Percentiles rank a stretch among this genome's conserved stretches.
Evolutionary conservation across 2,329 filamentous ascomycete genomes (phyloP).

Genomic region (Aureobasidium lini): DNA sequence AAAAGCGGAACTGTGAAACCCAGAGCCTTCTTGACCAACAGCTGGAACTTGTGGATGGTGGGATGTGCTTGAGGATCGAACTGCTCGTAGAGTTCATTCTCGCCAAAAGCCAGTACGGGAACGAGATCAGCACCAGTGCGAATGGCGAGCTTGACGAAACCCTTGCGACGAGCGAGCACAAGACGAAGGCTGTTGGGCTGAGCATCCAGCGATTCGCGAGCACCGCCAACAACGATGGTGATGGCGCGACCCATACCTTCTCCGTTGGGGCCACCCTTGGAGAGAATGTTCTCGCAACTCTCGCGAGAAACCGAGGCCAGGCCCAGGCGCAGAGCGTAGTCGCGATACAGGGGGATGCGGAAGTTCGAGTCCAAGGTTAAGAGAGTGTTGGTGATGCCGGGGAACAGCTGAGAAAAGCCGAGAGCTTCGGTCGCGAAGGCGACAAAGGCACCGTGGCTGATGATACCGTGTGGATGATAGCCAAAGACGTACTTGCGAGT

Average conservation of each 20-base stretch:
- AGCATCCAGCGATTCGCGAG: conserved; percentile 84
- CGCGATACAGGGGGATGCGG: conserved; percentile 83
- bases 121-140: conserved; percentile 89
- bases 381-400: conserved; percentile 88
- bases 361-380: conserved; percentile 96
- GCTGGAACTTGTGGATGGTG: conserved; percentile 69
- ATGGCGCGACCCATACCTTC: conserved; percentile 93
- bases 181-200: conserved; percentile 69
- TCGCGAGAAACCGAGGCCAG: conserved; percentile 84
- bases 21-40: conserved; percentile 74
- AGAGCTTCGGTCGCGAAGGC: conserved; percentile 87
- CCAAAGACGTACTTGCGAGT: conserved; percentile 93
- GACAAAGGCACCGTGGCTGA: conserved; percentile 89
- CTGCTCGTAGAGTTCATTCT: conserved; percentile 95
- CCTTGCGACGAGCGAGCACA: conserved; percentile 76
- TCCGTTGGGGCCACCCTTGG: conserved; percentile 64
- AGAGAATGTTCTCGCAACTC: conserved; percentile 82
- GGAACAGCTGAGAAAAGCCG: conserved; percentile 79
- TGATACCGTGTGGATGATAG: conserved; percentile 96
- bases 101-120: conserved; percentile 84
- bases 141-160: conserved; percentile 89
- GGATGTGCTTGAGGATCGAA: conserved; percentile 70
- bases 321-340: conserved; percentile 86
- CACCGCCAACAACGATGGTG: conserved; percentile 90
- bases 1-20: conserved; percentile 91